Evolutionary conservation across 2,329 filamentous ascomycete genomes (phyloP).

Genomic region (Penicillium freii): DNA sequence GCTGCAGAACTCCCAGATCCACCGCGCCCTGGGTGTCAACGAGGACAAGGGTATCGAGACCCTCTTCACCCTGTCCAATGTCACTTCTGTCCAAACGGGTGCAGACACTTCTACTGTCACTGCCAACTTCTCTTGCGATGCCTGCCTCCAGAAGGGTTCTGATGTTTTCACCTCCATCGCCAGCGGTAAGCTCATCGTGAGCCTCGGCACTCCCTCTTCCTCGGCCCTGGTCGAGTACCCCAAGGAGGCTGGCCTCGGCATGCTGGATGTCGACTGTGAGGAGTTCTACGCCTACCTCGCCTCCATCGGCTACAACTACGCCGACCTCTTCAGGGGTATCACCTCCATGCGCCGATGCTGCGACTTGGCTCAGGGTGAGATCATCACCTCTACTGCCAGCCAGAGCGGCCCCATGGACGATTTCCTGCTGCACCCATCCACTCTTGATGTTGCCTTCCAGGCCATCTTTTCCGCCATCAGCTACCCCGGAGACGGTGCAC

Average conservation of each 20-base stretch:
- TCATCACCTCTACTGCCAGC: background rate
- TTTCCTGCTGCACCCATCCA: background rate
- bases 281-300: background rate
- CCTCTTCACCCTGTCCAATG: background rate
- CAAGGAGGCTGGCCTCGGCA: background rate
- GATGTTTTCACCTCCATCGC: background rate
- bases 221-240: background rate
- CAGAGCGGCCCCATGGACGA: background rate
- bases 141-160: background rate
- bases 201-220: background rate
- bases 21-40: background rate
- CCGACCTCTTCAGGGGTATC: background rate
- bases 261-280: background rate
- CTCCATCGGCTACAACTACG: background rate
- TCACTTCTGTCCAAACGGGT: background rate
- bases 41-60: background rate
- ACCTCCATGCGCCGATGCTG: background rate
- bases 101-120: background rate
- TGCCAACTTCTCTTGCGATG: background rate
- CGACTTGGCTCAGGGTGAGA: background rate
- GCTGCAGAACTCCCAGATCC: background rate
- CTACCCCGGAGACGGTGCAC: background rate
- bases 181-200: background rate
- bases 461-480: background rate
- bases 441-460: background rate